Evolutionary conservation across 2,329 filamentous ascomycete genomes (phyloP), one percentile per base, ranked within the genome.

Genomic region (Aspergillus thermomutatus): DNA sequence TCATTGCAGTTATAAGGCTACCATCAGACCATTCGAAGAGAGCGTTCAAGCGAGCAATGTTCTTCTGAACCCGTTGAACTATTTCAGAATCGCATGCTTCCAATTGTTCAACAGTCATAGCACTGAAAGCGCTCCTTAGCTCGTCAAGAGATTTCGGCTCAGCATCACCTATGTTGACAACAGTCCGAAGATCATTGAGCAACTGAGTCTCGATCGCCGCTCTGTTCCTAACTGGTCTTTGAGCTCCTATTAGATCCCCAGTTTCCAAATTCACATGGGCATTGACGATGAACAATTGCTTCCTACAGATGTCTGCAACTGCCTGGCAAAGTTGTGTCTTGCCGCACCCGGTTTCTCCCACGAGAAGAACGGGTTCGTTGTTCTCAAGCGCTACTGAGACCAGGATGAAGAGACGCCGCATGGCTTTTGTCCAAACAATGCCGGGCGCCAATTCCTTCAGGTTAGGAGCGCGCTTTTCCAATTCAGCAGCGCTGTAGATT

Each of bases 211-310:
- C 77, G 34, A 96, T 85, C 1, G 85, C 85, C 14, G 87, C 85
- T 45, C 92, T 85, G 71, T 97, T 97, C 61, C 95, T 84, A 23
- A 97, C 85, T 3, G 94, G 94, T 58, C 94, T 81, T 72, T 99
- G 94, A 3, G 94, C 94, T 62, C 94, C 94, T 63, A 99, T 97
- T 10, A 99, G 81, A 73, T 99, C 94, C 17, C 94, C 93, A 0
- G 95, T 97, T 72, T 99, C 95, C 0, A 94, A 92, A 63, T 99
- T 99, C 65, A 97, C 93, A 74, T 99, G 95, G 2, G 95, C 94
- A 70, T 99, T 99, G 68, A 99, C 88, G 64, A 93, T 94, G 64
- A 92, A 87, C 41, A 99, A 79, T 60, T 90, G 80, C 66, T 88
- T 91, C 17, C 81, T 79, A 60, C 91, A 82, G 3, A 90, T 88